Conservation (phyloP, 352 stramenopile species). For the Aphanomyces invadans region DNA sequence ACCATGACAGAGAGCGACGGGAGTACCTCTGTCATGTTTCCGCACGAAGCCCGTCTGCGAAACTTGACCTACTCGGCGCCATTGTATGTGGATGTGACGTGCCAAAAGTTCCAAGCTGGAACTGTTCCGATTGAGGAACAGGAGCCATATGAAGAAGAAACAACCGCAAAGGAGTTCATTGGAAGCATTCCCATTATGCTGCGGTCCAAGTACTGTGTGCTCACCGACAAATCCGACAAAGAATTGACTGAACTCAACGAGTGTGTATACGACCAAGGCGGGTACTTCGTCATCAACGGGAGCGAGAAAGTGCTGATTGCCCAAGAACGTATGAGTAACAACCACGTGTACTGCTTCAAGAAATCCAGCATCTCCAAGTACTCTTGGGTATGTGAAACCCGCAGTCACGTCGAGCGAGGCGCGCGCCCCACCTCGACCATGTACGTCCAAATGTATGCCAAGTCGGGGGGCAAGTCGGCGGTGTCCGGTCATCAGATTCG, state of each 20-base stretch:
- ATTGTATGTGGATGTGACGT: constrained; percentile 97
- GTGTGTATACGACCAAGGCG: constrained; percentile 99
- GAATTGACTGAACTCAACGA: constrained; percentile 93
- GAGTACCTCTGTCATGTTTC: constrained; percentile 97
- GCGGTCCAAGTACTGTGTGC: constrained; percentile 92
- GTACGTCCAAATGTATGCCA: constrained; percentile 99
- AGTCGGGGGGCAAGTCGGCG: constrained; percentile 87
- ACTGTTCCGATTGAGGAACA: constrained; percentile 62
- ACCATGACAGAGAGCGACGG: constrained; percentile 96
- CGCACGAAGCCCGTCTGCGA: constrained; percentile 96
- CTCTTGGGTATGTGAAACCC: constrained; percentile 94
- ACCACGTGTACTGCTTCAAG: constrained; percentile 99
- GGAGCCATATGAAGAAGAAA: constrained; percentile 80
- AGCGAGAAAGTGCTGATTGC: constrained; percentile 98
- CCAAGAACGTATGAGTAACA: constrained; percentile 99
- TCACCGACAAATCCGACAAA: constrained; percentile 90
- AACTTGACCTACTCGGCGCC: constrained; percentile 99
- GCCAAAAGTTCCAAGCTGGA: constrained; percentile 82
- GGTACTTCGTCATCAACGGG: constrained; percentile 99
- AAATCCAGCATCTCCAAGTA: constrained; percentile 97
- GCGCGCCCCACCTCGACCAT: constrained; percentile 94
- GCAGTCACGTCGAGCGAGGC: constrained; percentile 94
- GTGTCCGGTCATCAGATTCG: constrained; percentile 98
- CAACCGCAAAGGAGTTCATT: constrained; percentile 92
- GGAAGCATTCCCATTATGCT: constrained; percentile 99